Conservation (phyloP, 108 stramenopile species). For the Cylindrotheca closterium region DNA sequence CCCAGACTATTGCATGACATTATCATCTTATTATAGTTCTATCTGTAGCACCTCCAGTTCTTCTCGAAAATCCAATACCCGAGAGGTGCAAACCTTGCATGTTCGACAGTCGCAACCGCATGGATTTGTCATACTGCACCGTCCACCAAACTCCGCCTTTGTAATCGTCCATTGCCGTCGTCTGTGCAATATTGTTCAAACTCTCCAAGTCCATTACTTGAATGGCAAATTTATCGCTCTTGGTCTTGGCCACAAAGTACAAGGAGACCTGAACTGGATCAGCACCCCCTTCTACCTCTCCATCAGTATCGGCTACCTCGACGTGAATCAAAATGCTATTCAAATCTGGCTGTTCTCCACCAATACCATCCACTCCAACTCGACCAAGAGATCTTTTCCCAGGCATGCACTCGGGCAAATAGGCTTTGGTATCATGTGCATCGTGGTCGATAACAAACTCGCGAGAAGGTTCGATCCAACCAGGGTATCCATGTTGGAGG, state of each 20-base stretch:
- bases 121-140: constrained; percentile 15
- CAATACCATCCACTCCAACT: constrained; percentile 14
- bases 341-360: constrained; percentile 23
- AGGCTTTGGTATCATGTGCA: constrained; percentile 15
- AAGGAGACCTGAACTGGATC: constrained; percentile 7
- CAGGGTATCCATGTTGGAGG: constrained; percentile 26
- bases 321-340: constrained; percentile 27
- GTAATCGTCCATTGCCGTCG: constrained; percentile 23
- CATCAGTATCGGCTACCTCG: constrained; percentile 10
- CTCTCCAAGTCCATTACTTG: constrained; percentile 32
- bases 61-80: constrained; percentile 33
- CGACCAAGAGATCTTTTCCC: neutral
- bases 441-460: constrained; percentile 20
- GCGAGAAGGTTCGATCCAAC: constrained; percentile 10
- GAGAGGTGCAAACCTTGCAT: constrained; percentile 33
- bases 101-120: constrained; percentile 30
- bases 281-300: too few species aligned
- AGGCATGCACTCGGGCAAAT: constrained; percentile 12
- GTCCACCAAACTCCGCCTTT: constrained; percentile 39
- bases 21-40: too few species aligned
- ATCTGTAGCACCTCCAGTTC: too few species aligned
- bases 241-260: constrained; percentile 27
- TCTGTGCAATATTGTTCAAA: constrained; percentile 36
- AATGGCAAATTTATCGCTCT: constrained; percentile 19
- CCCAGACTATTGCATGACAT: too few species aligned